A percentile compares a stretch with the other conserved stretches of the same genome.
Evolutionary conservation across 2,329 filamentous ascomycete species (phyloP).

Genomic region (Fusarium sp.): DNA sequence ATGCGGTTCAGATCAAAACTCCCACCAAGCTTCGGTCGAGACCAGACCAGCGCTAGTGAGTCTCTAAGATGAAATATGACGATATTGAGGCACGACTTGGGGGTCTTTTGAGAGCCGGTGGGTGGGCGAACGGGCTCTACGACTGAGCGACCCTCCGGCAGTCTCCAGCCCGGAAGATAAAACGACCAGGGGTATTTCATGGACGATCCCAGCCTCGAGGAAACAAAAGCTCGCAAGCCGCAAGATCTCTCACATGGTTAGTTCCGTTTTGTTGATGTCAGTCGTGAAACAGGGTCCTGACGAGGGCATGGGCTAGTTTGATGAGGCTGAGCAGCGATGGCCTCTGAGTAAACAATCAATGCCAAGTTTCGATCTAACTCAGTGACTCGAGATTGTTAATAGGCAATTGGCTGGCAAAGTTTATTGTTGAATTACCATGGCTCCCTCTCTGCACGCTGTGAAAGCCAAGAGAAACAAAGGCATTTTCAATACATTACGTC

Average conservation of each 20-base stretch:
- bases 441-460: neutral
- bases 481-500: neutral
- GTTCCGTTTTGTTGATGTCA: conserved; percentile 32
- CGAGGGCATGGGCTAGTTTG: conserved; percentile 14
- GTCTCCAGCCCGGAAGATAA: conserved; percentile 27
- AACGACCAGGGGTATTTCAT: conserved; percentile 19
- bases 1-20: conserved; percentile 44
- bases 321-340: conserved; percentile 14
- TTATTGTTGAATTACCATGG: neutral
- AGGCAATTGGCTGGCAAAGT: neutral
- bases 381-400: neutral
- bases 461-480: neutral
- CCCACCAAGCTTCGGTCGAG: conserved; percentile 40
- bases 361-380: neutral
- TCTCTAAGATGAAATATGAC: conserved; percentile 46
- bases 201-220: conserved; percentile 11
- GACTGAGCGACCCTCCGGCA: conserved; percentile 27
- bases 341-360: neutral
- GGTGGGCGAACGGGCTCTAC: conserved; percentile 20
- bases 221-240: conserved; percentile 14
- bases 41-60: conserved; percentile 38
- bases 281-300: conserved; percentile 36
- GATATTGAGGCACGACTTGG: conserved; percentile 42
- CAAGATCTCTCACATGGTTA: conserved; percentile 21
- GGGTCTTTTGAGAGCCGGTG: conserved; percentile 21